Conservation (phyloP, 208 protist genomes). For the Vickermania spadyakhi region DNA sequence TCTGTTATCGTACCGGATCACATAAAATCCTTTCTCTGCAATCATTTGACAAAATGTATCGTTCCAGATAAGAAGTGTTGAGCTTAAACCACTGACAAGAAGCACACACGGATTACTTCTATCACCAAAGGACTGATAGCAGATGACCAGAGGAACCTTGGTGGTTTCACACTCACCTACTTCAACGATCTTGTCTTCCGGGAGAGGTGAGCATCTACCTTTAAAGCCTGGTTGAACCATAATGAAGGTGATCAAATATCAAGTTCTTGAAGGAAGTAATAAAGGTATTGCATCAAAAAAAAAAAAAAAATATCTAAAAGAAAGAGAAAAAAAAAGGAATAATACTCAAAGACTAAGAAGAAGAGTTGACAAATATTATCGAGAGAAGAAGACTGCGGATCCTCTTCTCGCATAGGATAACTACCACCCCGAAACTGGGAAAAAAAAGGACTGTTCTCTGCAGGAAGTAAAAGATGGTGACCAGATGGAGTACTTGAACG, state of each 20-base stretch:
- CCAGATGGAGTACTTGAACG: no score
- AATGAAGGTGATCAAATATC: not conserved
- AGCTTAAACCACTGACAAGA: slow-evolving; percentile 38
- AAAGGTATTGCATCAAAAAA: no score
- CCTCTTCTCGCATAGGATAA: no score
- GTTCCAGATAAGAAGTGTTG: slow-evolving; percentile 9
- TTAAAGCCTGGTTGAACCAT: not conserved
- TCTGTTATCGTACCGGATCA: slow-evolving; percentile 69
- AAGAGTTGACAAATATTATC: no score
- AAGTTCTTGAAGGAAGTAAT: no score
- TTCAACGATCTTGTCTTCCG: slow-evolving; percentile 33
- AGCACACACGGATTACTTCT: slow-evolving; percentile 39
- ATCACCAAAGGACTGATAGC: slow-evolving; percentile 55
- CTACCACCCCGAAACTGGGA: no score
- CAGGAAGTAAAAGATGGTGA: no score
- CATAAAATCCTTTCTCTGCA: slow-evolving; percentile 31
- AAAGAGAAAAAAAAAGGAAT: no score
- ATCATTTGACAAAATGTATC: slow-evolving; percentile 22
- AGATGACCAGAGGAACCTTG: slow-evolving; percentile 34
- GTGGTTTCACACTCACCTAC: slow-evolving; percentile 41
- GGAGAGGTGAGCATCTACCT: slow-evolving; percentile 11
- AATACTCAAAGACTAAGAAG: no score
- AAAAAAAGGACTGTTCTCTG: no score
- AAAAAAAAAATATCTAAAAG: no score
- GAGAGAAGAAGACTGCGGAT: no score